Evolutionary conservation across 345 rosid genomes (phyloP).

Genomic region (Dimocarpus longan): DNA sequence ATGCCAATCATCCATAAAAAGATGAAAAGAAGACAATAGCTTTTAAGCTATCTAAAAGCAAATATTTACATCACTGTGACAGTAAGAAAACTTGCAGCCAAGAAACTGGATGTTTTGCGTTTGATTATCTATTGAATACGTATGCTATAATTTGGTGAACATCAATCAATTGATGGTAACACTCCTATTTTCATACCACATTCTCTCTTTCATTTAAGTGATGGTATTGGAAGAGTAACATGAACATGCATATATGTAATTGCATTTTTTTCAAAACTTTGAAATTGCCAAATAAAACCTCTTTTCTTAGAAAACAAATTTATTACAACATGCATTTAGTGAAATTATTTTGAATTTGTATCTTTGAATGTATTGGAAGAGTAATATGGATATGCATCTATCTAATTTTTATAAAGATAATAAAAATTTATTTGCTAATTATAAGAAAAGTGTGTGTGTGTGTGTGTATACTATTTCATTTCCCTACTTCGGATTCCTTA

Average conservation of each 20-base stretch:
- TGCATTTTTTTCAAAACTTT: no score
- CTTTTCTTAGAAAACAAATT: no score
- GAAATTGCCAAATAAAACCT: conserved; percentile 21
- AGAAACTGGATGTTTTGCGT: background rate
- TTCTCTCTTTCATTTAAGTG: background rate
- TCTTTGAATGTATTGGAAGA: no score
- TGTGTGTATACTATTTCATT: no score
- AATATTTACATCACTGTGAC: background rate
- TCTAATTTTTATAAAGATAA: no score
- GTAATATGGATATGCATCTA: no score
- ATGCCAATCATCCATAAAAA: background rate
- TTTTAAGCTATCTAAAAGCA: background rate
- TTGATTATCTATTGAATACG: background rate
- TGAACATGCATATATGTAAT: no score
- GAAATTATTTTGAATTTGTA: no score
- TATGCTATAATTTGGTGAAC: background rate
- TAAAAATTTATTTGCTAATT: no score
- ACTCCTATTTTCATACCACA: background rate
- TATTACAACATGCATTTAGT: no score
- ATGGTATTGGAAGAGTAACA: background rate
- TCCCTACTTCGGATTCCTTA: no score
- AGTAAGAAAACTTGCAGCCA: background rate
- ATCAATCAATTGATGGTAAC: background rate
- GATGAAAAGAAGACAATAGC: background rate
- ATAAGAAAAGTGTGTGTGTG: no score